Conservation (phyloP, 495 filamentous ascomycete species). For the Choiromyces venosus region DNA sequence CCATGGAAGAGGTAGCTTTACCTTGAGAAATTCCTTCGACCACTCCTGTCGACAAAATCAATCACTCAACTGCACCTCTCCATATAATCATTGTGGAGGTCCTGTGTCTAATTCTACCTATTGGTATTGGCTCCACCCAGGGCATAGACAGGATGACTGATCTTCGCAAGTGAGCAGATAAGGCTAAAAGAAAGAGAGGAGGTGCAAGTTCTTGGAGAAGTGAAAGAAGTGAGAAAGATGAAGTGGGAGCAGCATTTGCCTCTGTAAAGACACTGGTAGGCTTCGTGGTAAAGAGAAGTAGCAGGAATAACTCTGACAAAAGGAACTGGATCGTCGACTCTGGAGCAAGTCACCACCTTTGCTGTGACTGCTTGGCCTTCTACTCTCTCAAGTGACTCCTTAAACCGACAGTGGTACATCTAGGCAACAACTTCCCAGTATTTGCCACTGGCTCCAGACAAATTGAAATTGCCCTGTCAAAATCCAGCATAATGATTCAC, state of each 20-base stretch:
- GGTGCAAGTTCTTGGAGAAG: background rate
- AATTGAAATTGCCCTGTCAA: background rate
- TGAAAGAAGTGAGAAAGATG: background rate
- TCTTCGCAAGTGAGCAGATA: background rate
- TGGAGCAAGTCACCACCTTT: background rate
- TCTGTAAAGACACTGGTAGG: background rate
- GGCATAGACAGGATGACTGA: background rate
- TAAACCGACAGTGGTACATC: background rate
- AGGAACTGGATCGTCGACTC: background rate
- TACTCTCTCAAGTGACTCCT: background rate
- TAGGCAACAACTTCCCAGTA: background rate
- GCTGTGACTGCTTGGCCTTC: background rate
- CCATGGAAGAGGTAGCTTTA: background rate
- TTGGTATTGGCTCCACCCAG: background rate
- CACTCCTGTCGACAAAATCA: background rate
- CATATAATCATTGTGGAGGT: background rate
- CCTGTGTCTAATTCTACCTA: background rate
- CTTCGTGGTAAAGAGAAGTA: background rate
- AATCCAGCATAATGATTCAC: background rate
- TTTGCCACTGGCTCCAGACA: background rate
- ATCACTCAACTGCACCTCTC: background rate
- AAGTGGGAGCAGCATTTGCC: background rate
- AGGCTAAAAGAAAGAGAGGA: background rate
- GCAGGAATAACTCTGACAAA: rapidly evolving
- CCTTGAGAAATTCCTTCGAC: background rate